Base-by-base conservation (phyloP, 495 filamentous ascomycete species). In the Astrothelium macrocarpum region DNA sequence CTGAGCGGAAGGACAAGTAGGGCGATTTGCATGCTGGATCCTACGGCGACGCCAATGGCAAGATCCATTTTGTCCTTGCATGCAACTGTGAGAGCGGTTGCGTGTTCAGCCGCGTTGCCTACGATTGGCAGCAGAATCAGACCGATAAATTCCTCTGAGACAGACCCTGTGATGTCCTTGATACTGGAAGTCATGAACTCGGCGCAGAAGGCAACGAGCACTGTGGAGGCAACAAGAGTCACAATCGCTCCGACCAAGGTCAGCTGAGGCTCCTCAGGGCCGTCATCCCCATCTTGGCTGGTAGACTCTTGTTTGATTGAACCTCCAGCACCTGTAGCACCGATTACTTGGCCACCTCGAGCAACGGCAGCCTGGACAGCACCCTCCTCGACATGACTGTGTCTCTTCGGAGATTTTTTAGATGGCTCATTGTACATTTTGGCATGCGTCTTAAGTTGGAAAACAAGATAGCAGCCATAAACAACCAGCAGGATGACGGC, bases 101-200 rank as follows among this genome's bases (percentile, higher is more conserved):
- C 70, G 63, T 74, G 70, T 62, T 71, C 70, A 11, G 70, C 70
- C 3, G 70, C 72, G 36, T 71, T 73, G 58, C 67, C 70, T 23
- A 74, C 64, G 32, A 74, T 70, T 23, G 72, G 72, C 20, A 74
- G 66, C 0, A 74, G 65, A 60, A 74, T 71, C 5, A 74, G 61
- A 28, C 71, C 72, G 60, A 74, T 64, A 63, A 74, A 74, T 45
- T 64, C 67, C 34, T 58, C 42, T 23, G 71, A 70, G 20, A 74
- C 62, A 32, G 31, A 29, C 28, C 61, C 18, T 1, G 90, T 89
- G 49, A 96, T 74, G 32, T 84, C 80, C 63, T 85, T 77, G 75
- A 97, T 96, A 49, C 85, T 84, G 62, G 84, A 78, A 25, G 95
- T 90, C 84, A 97, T 91, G 72, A 85, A 95, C 71, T 97, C 92